Conservation (phyloP, 2,329 filamentous ascomycete species). For the Penicillium griseofulvum region DNA sequence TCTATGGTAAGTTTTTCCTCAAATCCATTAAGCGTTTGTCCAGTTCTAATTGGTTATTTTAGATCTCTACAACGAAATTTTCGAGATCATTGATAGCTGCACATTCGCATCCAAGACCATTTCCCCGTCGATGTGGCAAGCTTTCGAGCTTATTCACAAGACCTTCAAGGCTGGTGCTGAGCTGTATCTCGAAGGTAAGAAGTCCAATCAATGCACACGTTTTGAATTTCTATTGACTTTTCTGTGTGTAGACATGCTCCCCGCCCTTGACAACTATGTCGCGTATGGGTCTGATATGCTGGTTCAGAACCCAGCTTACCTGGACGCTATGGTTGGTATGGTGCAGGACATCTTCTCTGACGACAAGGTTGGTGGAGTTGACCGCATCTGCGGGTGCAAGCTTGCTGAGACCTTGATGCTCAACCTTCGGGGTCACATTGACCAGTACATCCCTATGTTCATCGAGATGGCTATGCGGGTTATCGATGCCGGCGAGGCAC, state of each 20-base stretch:
- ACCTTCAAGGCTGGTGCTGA: conserved; percentile 97
- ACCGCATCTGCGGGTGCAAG: conserved; percentile 96
- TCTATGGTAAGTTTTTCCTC: conserved; percentile 63
- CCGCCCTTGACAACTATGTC: conserved; percentile 95
- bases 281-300: conserved; percentile 83
- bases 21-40: conserved; percentile 42
- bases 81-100: conserved; percentile 99
- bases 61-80: conserved; percentile 92
- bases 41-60: not conserved
- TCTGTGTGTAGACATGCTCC: conserved; percentile 73
- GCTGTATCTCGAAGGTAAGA: conserved; percentile 74
- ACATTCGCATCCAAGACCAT: conserved; percentile 97
- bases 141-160: conserved; percentile 92
- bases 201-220: not conserved
- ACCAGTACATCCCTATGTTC: conserved; percentile 85
- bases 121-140: conserved; percentile 96
- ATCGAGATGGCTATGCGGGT: conserved; percentile 84
- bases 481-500: conserved; percentile 68
- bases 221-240: not conserved
- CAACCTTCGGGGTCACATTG: conserved; percentile 82
- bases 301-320: conserved; percentile 78
- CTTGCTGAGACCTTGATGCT: conserved; percentile 96
- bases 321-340: conserved; percentile 88
- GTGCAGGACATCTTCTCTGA: conserved; percentile 92
- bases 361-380: conserved; percentile 86